Evolutionary conservation across 2,329 filamentous ascomycete genomes (phyloP).

Genomic region (Sporothrix globosa): DNA sequence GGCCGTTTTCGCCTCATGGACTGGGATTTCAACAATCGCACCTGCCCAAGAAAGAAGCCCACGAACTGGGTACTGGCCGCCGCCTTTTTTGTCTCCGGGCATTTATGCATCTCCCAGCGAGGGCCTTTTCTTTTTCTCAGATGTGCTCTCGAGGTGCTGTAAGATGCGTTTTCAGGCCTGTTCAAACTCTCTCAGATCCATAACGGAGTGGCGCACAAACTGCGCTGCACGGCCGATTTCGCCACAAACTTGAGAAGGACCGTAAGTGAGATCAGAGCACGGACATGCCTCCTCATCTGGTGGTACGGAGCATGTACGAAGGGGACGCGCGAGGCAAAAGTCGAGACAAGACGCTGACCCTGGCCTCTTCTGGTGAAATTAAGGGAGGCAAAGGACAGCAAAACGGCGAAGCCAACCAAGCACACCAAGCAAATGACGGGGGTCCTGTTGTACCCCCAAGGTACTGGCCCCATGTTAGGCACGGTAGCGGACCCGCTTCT

Average conservation of each 20-base stretch:
- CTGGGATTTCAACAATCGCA: slow-evolving; percentile 11
- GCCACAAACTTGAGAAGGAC: background rate
- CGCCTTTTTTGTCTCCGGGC: background rate
- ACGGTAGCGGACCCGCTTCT: slow-evolving; percentile 5
- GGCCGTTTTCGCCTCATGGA: slow-evolving; percentile 14
- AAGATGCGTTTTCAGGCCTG: background rate
- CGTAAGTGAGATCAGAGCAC: background rate
- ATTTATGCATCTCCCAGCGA: background rate
- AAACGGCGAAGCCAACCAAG: slow-evolving; percentile 18
- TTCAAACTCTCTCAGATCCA: background rate
- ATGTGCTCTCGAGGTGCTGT: background rate
- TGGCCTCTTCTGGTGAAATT: slow-evolving; percentile 18
- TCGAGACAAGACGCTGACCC: slow-evolving; percentile 9
- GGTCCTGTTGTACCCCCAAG: slow-evolving; percentile 4
- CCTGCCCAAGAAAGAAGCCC: slow-evolving; percentile 15
- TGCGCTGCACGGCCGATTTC: slow-evolving; percentile 5
- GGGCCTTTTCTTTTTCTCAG: background rate
- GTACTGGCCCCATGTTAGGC: slow-evolving; percentile 22
- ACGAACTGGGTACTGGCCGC: background rate
- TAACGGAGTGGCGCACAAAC: background rate
- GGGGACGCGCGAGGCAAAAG: background rate
- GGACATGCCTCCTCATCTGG: background rate
- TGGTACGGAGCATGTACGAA: background rate
- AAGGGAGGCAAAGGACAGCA: slow-evolving; percentile 5
- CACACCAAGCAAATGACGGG: background rate